Base-by-base conservation (phyloP, 2,329 filamentous ascomycete genomes). In the Beauveria caledonica region DNA sequence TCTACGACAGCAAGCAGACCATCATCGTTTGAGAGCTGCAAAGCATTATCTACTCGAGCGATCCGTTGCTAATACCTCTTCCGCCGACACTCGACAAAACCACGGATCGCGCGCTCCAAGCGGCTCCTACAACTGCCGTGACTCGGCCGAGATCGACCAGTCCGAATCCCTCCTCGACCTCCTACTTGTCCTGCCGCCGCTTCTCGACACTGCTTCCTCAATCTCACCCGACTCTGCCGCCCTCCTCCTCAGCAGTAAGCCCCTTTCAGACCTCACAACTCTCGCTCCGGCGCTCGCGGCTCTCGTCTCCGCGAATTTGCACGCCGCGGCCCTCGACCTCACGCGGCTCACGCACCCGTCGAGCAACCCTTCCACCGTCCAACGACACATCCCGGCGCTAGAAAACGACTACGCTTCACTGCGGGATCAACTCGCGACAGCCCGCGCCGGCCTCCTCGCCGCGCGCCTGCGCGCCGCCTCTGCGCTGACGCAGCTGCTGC, bases 361-460 rank as follows among this genome's bases (percentile, higher is more conserved):
- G 17, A 82, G 78, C 1, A 82, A 82, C 68, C 74, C 80, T 0
- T 81, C 81, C 21, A 83, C 77, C 66, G 72, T 86, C n/a, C 84
- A 86, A 72, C 82, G 84, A 21, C 70, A 76, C 25, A 79, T 86
- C 54, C 74, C 82, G 1, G 71, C 75, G 19, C 73, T 87, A 2
- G 72, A 79, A 0, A 63, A 70, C 1, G 70, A 75, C 25, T 69
- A 78, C 19, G 63, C 70, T 4, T 61, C 71, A 2, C 75, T 83
- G 1, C 68, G 66, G n/a, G 39, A 68, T 13, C 63, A 70, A 3
- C 66, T 78, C 5, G 60, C 67, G 2, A 62, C 66, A 3, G 65
- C 72, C 1, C 70, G 72, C 29, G 58, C 65, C 3, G 59, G 67
- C 1, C 72, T 84, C 7, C 68, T 73, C 0, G 62, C 62, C 1